A percentile compares a stretch with the other conserved stretches of the same genome.
Evolutionary conservation across 192 early-diverging fungal species (phyloP).

Genomic region (Entophlyctis luteolus): DNA sequence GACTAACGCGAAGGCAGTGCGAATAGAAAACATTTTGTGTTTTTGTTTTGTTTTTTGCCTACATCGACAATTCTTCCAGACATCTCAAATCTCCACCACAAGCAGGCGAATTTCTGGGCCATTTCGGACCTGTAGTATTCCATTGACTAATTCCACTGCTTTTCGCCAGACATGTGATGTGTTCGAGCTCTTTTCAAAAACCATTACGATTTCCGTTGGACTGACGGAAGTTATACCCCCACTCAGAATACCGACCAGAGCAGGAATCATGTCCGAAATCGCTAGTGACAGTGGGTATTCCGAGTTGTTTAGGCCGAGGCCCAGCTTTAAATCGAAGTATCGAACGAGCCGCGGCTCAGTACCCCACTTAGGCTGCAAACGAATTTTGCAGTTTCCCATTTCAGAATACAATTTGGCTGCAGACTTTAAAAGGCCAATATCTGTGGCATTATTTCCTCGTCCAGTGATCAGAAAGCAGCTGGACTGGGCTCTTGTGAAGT

Average conservation of each 20-base stretch:
- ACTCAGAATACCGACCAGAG: not conserved
- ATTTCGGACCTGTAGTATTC: too few species aligned
- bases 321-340: constrained; percentile 7
- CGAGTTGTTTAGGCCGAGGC: not conserved
- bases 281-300: constrained; percentile 6
- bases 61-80: too few species aligned
- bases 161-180: too few species aligned
- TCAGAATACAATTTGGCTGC: not conserved
- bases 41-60: too few species aligned
- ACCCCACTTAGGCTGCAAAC: constrained; percentile 15
- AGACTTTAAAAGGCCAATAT: not conserved
- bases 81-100: too few species aligned
- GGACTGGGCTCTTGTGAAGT: not conserved
- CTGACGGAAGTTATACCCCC: too few species aligned
- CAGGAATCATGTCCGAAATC: constrained; percentile 15
- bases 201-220: too few species aligned
- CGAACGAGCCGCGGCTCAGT: not conserved
- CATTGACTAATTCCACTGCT: too few species aligned
- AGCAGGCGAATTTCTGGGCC: too few species aligned
- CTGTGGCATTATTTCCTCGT: not conserved
- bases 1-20: too few species aligned
- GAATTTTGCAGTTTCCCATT: not conserved
- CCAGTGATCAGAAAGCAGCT: constrained; percentile 15
- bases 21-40: too few species aligned
- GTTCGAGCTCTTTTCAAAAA: too few species aligned